Evolutionary conservation across 2,329 filamentous ascomycete species (phyloP).

Genomic region (Paramyrothecium roridum): DNA sequence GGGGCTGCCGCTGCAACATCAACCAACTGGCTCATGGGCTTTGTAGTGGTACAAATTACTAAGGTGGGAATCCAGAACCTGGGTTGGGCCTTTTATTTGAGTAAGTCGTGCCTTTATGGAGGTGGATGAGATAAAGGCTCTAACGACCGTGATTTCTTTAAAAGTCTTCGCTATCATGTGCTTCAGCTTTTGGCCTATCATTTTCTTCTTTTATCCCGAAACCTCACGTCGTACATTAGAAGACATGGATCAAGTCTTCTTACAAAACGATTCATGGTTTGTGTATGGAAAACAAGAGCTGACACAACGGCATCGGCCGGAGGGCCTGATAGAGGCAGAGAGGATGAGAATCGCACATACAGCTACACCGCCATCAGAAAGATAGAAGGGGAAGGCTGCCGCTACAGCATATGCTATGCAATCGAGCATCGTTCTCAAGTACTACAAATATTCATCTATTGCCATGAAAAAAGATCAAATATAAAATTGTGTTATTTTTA

Average conservation of each 20-base stretch:
- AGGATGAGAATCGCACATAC: neutral
- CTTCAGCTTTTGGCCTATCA: neutral
- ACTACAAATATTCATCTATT: too few species aligned
- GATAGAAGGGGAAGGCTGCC: neutral
- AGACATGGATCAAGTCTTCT: neutral
- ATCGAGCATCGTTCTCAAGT: neutral
- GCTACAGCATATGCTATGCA: neutral
- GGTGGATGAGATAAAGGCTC: neutral
- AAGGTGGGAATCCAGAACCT: constrained; percentile 37
- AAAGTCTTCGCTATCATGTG: neutral
- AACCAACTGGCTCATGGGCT: constrained; percentile 40
- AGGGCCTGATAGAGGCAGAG: neutral
- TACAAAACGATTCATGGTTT: neutral
- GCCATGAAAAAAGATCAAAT: too few species aligned
- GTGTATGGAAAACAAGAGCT: neutral
- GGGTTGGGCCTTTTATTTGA: constrained; percentile 38
- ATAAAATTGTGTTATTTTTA: too few species aligned
- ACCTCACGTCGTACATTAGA: neutral
- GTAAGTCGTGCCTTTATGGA: constrained; percentile 19
- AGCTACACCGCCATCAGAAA: neutral
- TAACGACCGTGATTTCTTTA: neutral
- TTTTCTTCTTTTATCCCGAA: neutral
- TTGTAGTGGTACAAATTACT: constrained; percentile 41
- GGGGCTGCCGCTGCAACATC: constrained; percentile 41
- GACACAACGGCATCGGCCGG: neutral